A percentile compares a stretch with the other conserved stretches of the same genome.
Evolutionary conservation across 768 basidiomycete genomes (phyloP).

Genomic region (Lactarius indigo): DNA sequence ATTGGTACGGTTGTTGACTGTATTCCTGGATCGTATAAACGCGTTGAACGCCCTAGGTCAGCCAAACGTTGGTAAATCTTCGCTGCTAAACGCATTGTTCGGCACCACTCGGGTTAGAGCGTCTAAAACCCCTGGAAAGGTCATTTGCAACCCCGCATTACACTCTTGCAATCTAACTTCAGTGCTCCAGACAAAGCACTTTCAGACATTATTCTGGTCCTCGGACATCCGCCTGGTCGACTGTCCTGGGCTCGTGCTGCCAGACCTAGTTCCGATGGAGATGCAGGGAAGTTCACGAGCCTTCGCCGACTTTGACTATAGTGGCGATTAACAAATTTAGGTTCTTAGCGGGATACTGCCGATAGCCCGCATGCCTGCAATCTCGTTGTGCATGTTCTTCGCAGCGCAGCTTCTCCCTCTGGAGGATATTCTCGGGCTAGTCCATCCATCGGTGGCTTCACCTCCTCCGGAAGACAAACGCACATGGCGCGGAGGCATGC

Average conservation of each 20-base stretch:
- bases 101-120: slow-evolving; percentile 74
- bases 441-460: slow-evolving; percentile 42
- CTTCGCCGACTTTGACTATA: slow-evolving; percentile 11
- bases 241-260: slow-evolving; percentile 94
- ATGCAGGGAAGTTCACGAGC: slow-evolving; percentile 52
- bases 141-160: slow-evolving; percentile 28
- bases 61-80: slow-evolving; percentile 95
- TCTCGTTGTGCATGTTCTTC: slow-evolving; percentile 78
- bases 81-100: slow-evolving; percentile 87
- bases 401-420: slow-evolving; percentile 68
- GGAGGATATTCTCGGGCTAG: slow-evolving; percentile 62
- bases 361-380: slow-evolving; percentile 79
- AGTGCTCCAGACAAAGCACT: slow-evolving; percentile 76
- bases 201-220: slow-evolving; percentile 91
- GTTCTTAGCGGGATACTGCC: slow-evolving; percentile 69
- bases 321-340: slow-evolving; percentile 33
- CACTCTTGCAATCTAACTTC: background rate
- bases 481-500: slow-evolving; percentile 64
- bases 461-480: slow-evolving; percentile 57
- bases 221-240: slow-evolving; percentile 85
- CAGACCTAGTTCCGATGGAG: slow-evolving; percentile 77
- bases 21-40: background rate
- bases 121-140: slow-evolving; percentile 86
- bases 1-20: slow-evolving; percentile 51
- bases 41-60: slow-evolving; percentile 51